Conservation (phyloP, 2,329 filamentous ascomycete genomes). For the Diaporthe humulicola region DNA sequence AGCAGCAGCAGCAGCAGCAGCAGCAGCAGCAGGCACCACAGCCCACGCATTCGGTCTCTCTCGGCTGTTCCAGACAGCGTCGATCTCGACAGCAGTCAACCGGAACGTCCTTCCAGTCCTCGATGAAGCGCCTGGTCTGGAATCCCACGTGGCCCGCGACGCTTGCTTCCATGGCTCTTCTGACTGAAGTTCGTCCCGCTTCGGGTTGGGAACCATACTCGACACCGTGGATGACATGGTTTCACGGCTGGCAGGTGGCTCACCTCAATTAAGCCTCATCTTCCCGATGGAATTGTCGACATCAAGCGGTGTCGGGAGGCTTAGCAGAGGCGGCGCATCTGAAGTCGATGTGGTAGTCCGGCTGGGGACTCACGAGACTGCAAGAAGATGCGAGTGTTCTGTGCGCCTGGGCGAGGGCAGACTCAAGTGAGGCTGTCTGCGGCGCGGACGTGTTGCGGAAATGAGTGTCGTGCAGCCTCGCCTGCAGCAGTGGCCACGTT, state of each 20-base stretch:
- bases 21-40: background rate
- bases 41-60: background rate
- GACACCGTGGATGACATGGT: background rate
- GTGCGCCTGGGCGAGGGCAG: background rate
- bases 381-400: background rate
- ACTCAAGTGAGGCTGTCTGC: background rate
- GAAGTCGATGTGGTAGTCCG: background rate
- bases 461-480: slow-evolving; percentile 3
- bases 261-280: background rate
- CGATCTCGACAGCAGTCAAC: background rate
- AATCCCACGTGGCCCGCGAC: background rate
- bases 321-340: background rate
- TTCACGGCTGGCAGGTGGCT: background rate
- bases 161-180: background rate
- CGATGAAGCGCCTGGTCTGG: background rate
- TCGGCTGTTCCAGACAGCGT: background rate
- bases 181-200: background rate
- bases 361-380: slow-evolving; percentile 10
- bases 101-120: background rate
- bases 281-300: background rate
- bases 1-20: background rate
- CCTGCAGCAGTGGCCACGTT: background rate
- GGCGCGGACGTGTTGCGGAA: background rate
- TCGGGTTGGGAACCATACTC: background rate
- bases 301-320: background rate